These are phyloP conservation scores for Podospora pseudocomata DNA, from an alignment of 495 filamentous ascomycete genomes.

Conservation along the genomic window DNA sequence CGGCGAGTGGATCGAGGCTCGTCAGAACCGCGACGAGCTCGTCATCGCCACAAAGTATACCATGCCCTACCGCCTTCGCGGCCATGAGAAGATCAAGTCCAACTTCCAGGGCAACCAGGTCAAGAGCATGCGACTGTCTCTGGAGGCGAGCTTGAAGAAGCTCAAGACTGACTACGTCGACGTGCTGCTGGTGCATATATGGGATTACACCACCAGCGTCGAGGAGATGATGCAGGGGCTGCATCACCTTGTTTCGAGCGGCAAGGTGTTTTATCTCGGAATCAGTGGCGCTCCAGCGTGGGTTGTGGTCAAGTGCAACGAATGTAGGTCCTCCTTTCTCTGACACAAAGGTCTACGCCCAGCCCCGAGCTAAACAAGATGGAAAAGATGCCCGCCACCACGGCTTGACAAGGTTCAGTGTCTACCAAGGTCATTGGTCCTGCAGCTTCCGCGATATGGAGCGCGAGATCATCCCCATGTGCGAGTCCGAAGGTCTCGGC, in stretches of 20 bases:
- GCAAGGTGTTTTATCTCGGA: constrained; percentile 64
- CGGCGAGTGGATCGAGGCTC: background rate
- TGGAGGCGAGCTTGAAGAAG: constrained; percentile 56
- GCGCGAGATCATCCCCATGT: no score
- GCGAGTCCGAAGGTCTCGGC: no score
- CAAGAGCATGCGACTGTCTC: constrained; percentile 54
- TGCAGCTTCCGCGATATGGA: no score
- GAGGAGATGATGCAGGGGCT: constrained; percentile 60
- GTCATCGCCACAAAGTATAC: constrained; percentile 34
- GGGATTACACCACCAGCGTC: constrained; percentile 58
- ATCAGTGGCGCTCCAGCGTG: constrained; percentile 61
- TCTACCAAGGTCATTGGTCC: no score
- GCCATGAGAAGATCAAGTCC: constrained; percentile 18
- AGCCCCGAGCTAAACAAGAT: no score
- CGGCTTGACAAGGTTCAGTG: no score
- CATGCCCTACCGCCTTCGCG: constrained; percentile 16
- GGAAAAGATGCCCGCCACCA: no score
- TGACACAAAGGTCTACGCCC: no score
- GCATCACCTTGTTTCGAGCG: constrained; percentile 53
- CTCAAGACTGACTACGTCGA: constrained; percentile 65
- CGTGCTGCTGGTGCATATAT: constrained; percentile 59
- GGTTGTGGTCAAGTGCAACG: constrained; percentile 49
- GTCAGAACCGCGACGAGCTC: background rate
- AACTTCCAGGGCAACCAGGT: constrained; percentile 42
- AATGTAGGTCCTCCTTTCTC: constrained; percentile 32